Conservation (phyloP, 129 eudicot species). For the Escallonia rubra region DNA sequence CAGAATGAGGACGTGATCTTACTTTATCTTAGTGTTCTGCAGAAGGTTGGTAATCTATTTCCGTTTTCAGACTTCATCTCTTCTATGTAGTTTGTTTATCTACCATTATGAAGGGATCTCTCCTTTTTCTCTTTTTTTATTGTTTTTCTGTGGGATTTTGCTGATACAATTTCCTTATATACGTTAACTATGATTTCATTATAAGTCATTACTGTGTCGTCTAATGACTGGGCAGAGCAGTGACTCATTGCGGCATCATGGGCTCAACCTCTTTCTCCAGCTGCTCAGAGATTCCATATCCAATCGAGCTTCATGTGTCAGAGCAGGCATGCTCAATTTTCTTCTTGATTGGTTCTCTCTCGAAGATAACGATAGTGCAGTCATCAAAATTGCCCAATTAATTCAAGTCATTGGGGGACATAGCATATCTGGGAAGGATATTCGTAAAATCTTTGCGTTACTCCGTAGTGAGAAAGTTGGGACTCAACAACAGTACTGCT, state of each 20-base stretch:
- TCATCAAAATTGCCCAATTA: constrained; percentile 71
- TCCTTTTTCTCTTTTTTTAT: background rate
- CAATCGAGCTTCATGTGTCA: constrained; percentile 87
- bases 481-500: constrained; percentile 56
- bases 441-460: constrained; percentile 90
- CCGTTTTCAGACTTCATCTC: constrained; percentile 5
- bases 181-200: background rate
- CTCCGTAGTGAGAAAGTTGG: constrained; percentile 84
- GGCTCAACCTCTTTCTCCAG: constrained; percentile 83
- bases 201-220: constrained; percentile 33
- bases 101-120: background rate
- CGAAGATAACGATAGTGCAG: constrained; percentile 59
- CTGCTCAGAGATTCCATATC: constrained; percentile 85
- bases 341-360: constrained; percentile 93
- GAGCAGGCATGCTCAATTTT: constrained; percentile 91
- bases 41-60: constrained; percentile 65
- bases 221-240: constrained; percentile 92
- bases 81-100: background rate
- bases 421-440: constrained; percentile 96
- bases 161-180: background rate
- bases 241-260: constrained; percentile 66
- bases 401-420: constrained; percentile 96
- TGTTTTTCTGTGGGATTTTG: constrained; percentile 10
- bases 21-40: constrained; percentile 82
- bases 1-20: constrained; percentile 97